Evolutionary conservation across 805 yeast species (phyloP).

Genomic region (Suhomyces vadensis): DNA sequence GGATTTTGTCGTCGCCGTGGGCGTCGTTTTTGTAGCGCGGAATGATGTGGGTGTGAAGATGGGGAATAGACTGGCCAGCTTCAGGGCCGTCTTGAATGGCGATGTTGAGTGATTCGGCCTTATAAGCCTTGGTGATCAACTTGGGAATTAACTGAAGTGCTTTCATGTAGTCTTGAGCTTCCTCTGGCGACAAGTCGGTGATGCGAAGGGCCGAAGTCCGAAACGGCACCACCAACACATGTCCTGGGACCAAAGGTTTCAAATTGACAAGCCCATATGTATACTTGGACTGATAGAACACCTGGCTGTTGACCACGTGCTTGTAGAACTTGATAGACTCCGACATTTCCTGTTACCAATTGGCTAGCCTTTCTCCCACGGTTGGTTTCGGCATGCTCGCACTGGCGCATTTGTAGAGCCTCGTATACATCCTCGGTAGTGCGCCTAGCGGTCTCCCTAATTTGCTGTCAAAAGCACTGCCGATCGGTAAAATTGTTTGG

Average conservation of each 20-base stretch:
- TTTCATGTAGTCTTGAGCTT: slow-evolving; percentile 72
- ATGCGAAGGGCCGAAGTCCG: slow-evolving; percentile 61
- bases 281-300: slow-evolving; percentile 56
- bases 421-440: slow-evolving; percentile 1
- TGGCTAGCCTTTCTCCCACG: too few species aligned
- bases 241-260: slow-evolving; percentile 93
- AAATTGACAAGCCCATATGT: slow-evolving; percentile 87
- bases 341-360: too few species aligned
- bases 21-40: slow-evolving; percentile 70
- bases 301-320: slow-evolving; percentile 58
- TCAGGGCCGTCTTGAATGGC: slow-evolving; percentile 97
- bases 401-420: too few species aligned
- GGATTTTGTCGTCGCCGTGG: slow-evolving; percentile 65
- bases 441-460: too few species aligned
- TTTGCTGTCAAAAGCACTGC: too few species aligned
- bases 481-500: too few species aligned
- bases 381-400: not conserved
- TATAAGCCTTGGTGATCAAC: slow-evolving; percentile 64
- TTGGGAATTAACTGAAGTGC: slow-evolving; percentile 71
- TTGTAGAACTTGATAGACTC: slow-evolving; percentile 47
- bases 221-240: slow-evolving; percentile 81
- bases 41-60: slow-evolving; percentile 88
- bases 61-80: slow-evolving; percentile 96
- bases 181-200: slow-evolving; percentile 69
- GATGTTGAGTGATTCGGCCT: slow-evolving; percentile 82